Base-by-base conservation (phyloP, 257 asterid species). In the Solanum chilense region DNA sequence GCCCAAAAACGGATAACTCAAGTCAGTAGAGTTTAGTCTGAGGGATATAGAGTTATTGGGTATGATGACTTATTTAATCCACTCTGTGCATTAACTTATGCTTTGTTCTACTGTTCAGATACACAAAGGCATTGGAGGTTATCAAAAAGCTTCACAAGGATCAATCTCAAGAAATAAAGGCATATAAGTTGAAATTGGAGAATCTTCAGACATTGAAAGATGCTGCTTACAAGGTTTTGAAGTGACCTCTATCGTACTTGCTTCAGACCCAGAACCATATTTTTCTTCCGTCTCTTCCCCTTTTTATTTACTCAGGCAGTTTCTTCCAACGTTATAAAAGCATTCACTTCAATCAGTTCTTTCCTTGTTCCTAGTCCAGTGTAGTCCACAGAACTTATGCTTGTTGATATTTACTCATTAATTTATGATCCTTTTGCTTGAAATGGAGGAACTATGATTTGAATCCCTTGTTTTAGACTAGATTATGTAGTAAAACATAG, bases 91-190 rank as follows among this genome's bases (percentile, higher is more conserved):
- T 58, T 29, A 23, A 41, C 66, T 82, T 44, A 31, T 60, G n/a
- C 45, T 86, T 90, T 86, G 18, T 73, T 80, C 86, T 60, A 86
- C 88, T 88, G 78, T 42, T 73, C 88, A 97, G 99, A 94, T 97
- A 97, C 91, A 97, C 99, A 42, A 97, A 95, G 93, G 99, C 99
- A 47, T 90, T 97, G 89, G 99, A 95, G 94, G 98, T 95, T 90
- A 95, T 97, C 77, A 97, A 95, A 90, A 95, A 95, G 92, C 99
- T 97, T 90, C 99, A 97, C 93, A 97, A 94, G 95, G 99, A 95
- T 88, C 99, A 95, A 92, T 94, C 94, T 39, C 99, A 94, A 86
- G 99, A 97, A 91, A 95, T 97, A 87, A 95, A 95, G 94, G 78
- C 96, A 71, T 97, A 89, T 88, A 97, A 94, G 92, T 92, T 97